Evolutionary conservation across 805 yeast genomes (phyloP), one percentile per base, ranked within the genome.

Genomic region (Yarrowia osloensis): DNA sequence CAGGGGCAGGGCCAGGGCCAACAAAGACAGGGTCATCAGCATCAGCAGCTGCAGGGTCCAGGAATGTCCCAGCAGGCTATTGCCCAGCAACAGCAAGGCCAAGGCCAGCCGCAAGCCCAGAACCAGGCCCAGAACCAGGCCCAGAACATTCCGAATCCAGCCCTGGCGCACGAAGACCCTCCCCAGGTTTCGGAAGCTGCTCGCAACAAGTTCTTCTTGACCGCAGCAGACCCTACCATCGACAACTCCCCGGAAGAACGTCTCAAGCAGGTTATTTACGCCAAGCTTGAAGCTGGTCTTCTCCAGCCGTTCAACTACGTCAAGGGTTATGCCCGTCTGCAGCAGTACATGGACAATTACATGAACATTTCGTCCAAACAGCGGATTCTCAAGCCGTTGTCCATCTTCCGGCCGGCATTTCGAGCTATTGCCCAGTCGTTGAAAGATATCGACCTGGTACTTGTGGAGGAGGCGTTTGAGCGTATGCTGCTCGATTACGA

Each of bases 201-300:
- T 1, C 83, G 91, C 70, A 98, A 93, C 75, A 92, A 92, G 76
- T 94, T 94, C 77, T 93, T 94, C 79, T 79, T 94, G 59, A 94
- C 98, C 0, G 98, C 98, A 0, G 98, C 98, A 0, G 98, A 94
- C 75, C 98, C 98, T 5, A 90, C 97, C 0, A 91, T 94, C 2
- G 97, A 91, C 70, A 88, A 90, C 40, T 90, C 97, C 0, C 97
- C 98, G 0, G 98, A 93, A 74, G 98, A 92, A 74, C 82, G 98
- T 69, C 81, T 94, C 71, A 91, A 91, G 74, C 96, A 92, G 74
- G 98, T 94, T 12, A 93, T 94, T 73, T 90, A 90, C 74, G 98
- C 98, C 19, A 94, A 94, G 73, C 79, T 93, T 49, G 96, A 91
- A 75, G 98, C 98, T 0, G 98, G 98, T 0, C 81, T 94, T 49